Percentiles rank a stretch among this genome's conserved stretches.
Conservation (phyloP, 371 early-diverging fungal species). For the Rhizopus microsporus region DNA sequence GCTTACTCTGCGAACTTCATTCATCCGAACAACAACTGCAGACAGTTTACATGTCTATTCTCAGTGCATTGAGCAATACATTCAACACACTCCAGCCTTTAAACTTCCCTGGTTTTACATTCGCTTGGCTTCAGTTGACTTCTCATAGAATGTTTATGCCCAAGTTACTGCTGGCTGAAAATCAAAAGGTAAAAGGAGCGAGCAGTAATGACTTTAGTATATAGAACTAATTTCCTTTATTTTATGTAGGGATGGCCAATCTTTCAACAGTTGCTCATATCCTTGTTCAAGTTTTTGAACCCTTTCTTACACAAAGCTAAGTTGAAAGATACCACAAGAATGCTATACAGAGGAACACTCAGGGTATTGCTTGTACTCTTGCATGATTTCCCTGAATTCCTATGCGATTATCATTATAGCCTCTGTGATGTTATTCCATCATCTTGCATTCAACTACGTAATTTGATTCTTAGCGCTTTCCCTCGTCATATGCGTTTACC, state of each 20-base stretch:
- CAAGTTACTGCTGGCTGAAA: constrained; percentile 74
- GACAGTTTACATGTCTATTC: constrained; percentile 69
- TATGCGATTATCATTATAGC: constrained; percentile 90
- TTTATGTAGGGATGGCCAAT: constrained; percentile 78
- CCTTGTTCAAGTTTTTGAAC: constrained; percentile 81
- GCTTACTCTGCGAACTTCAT: constrained; percentile 82
- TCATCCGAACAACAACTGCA: constrained; percentile 69
- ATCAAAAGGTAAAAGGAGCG: constrained; percentile 54
- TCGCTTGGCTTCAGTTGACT: constrained; percentile 95
- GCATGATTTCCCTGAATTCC: constrained; percentile 97
- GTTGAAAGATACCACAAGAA: constrained; percentile 73
- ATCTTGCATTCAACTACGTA: constrained; percentile 93
- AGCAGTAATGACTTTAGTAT: background rate
- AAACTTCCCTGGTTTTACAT: constrained; percentile 93
- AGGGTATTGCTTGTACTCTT: constrained; percentile 91
- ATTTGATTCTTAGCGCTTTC: constrained; percentile 93
- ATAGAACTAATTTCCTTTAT: constrained; percentile 1
- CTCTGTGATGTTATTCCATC: constrained; percentile 93
- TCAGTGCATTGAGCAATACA: constrained; percentile 77
- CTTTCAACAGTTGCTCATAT: constrained; percentile 80
- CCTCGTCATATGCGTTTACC: constrained; percentile 95
- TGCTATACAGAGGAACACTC: constrained; percentile 88
- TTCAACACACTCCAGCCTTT: constrained; percentile 85
- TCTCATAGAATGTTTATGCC: constrained; percentile 94
- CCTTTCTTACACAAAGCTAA: constrained; percentile 80